Conservation (phyloP, 768 basidiomycete species). For the Kwoniella europaea region DNA sequence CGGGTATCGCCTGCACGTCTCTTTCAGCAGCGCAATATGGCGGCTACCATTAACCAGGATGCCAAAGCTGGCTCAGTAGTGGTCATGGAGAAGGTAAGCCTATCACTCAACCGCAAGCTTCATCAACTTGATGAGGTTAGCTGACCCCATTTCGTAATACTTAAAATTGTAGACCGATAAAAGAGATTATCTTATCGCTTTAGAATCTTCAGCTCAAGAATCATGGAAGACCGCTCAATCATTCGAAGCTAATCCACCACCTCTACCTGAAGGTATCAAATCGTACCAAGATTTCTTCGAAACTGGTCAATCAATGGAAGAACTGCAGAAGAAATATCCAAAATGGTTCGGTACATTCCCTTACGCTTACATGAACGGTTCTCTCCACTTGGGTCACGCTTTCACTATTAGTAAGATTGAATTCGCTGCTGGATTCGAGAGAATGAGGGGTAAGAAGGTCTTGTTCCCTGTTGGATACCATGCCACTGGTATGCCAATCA, state of each 20-base stretch:
- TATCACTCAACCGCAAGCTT: too few species aligned
- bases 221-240: conserved; percentile 76
- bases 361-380: conserved; percentile 98
- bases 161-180: conserved; percentile 76
- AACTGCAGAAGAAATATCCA: conserved; percentile 77
- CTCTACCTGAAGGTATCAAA: conserved; percentile 63
- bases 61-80: conserved; percentile 50
- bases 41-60: conserved; percentile 40
- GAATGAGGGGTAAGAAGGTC: conserved; percentile 91
- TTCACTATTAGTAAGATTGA: conserved; percentile 99
- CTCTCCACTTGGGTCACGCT: conserved; percentile 93
- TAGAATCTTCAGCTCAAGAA: conserved; percentile 84
- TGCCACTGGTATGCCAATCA: conserved; percentile 99
- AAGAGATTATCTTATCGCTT: conserved; percentile 78
- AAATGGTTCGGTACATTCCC: conserved; percentile 99
- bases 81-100: conserved; percentile 58
- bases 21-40: conserved; percentile 38
- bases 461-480: conserved; percentile 98
- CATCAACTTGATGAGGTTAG: background rate
- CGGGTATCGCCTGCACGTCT: background rate
- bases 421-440: conserved; percentile 91
- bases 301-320: conserved; percentile 65
- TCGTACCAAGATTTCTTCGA: conserved; percentile 59
- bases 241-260: conserved; percentile 85
- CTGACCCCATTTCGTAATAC: background rate